Base-by-base conservation (phyloP, 2,329 filamentous ascomycete species). In the Didymella segeticola region DNA sequence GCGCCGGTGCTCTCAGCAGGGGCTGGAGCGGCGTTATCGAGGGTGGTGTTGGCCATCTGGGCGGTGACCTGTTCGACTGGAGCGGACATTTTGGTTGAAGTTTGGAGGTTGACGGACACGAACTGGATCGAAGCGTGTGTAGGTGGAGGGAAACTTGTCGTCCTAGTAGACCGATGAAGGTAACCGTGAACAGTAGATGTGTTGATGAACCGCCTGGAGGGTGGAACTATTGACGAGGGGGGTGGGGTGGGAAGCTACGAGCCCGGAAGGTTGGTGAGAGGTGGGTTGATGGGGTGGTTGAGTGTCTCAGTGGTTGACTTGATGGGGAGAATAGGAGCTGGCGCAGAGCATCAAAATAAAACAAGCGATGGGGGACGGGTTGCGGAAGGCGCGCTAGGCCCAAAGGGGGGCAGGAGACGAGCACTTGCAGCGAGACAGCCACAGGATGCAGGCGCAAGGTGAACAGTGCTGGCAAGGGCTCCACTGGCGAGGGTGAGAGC, bases 61-160 rank as follows among this genome's bases (percentile, higher is more conserved):
- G 82, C 82, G 82, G 89, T 87, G 84, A 89, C 85, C 84, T 89
- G 87, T 80, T 90, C 88, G 83, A 91, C 86, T 82, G 79, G 68
- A 72, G 86, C 82, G 89, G 93, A 96, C 93, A 98, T 98, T 79
- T 80, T 91, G 80, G 74, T 74, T 74, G 74, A 75, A 76, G 74
- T 79, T 76, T 82, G 30, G n/a, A 70, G 77, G 78, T 80, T 81
- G 78, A 79, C 77, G 78, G 78, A 79, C 79, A 82, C 83, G 82
- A 82, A 73, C 69, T 68, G 73, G 70, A 61, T 56, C 56, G 60
- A 62, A 60, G 33, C 67, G 69, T 73, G 70, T 62, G 56, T 53
- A 43, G 41, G 62, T 60, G 64, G 70, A 75, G 74, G 73, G 67
- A 78, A 77, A 76, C 74, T 75, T 71, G 69, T 60, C 69, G 73